Percentiles rank a stretch among this genome's conserved stretches.
phyloP scores from a whole-genome alignment of 192 early-diverging fungal species.

The Coemansia sp. region DNA sequence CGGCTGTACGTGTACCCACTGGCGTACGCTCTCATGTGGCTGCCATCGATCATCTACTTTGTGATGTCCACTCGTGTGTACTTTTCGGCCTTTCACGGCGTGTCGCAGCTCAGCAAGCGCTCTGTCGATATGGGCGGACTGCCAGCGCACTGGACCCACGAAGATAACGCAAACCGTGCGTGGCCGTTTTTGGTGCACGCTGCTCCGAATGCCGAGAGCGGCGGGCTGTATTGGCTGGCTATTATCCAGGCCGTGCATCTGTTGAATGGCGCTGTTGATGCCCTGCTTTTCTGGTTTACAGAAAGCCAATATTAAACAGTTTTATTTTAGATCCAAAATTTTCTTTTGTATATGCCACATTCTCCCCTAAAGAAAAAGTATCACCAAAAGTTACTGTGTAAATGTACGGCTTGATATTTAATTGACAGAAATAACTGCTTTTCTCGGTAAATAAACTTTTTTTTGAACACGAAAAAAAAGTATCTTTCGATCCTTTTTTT shows the following conservation, averaged over 20 bases:
- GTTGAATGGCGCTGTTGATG: conserved; percentile 32
- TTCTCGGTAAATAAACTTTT: too few species aligned
- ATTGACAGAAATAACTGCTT: too few species aligned
- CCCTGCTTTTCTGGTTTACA: conserved; percentile 41
- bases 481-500: too few species aligned
- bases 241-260: conserved; percentile 37
- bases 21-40: conserved; percentile 28
- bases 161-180: conserved; percentile 24
- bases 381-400: too few species aligned
- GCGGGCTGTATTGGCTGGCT: conserved; percentile 33
- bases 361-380: too few species aligned
- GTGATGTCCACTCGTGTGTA: conserved; percentile 37
- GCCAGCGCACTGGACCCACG: conserved; percentile 36
- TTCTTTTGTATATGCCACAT: not conserved
- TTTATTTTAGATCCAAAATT: not conserved
- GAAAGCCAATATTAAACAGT: conserved; percentile 1
- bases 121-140: conserved; percentile 12
- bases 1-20: conserved; percentile 48
- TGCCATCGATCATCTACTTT: conserved; percentile 31
- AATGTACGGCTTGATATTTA: too few species aligned
- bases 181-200: conserved; percentile 34
- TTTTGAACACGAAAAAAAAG: too few species aligned
- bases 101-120: not conserved
- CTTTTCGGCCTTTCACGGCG: conserved; percentile 15
- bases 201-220: conserved; percentile 1